A percentile compares a stretch with the other conserved stretches of the same genome.
Conservation (phyloP, 179 eudicot genomes). For the Spergularia azorica region DNA sequence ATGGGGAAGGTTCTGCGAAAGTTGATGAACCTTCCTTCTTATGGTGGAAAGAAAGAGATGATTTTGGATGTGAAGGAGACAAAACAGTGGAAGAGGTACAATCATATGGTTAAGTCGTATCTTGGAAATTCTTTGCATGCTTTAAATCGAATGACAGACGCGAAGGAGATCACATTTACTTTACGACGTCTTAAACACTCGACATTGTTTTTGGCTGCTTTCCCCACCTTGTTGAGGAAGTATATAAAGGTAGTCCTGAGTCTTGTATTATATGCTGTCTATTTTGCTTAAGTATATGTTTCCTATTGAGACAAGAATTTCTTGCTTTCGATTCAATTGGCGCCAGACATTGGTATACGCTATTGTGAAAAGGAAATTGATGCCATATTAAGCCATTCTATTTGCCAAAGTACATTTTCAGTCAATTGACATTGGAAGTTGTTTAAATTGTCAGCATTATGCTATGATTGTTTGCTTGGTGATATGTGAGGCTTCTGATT, state of each 20-base stretch:
- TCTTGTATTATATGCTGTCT: conserved; percentile 6
- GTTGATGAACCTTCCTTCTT: conserved; percentile 68
- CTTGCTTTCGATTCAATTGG: not conserved
- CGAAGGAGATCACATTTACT: conserved; percentile 79
- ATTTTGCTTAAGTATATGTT: not conserved
- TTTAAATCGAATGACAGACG: conserved; percentile 92
- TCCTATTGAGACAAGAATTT: not conserved
- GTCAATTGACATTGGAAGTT: not conserved
- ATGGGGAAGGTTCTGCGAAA: conserved; percentile 80
- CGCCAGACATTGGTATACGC: not conserved
- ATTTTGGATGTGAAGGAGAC: conserved; percentile 54
- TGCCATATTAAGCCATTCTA: not conserved
- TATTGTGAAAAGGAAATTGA: not conserved
- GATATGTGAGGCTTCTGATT: not conserved
- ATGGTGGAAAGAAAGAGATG: conserved; percentile 83
- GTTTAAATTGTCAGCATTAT: not conserved
- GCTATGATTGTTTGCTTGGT: not conserved
- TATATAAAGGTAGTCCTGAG: conserved; percentile 72
- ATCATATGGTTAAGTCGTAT: conserved; percentile 85
- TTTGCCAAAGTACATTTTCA: not conserved
- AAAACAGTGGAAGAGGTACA: conserved; percentile 74
- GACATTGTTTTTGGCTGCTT: conserved; percentile 84
- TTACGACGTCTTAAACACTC: conserved; percentile 69
- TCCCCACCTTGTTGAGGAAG: conserved; percentile 84
- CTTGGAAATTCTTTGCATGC: conserved; percentile 92